Percentiles rank a stretch among this genome's conserved stretches.
phyloP scores from a whole-genome alignment of 2,329 filamentous ascomycete genomes.

The Stagonosporopsis cucurbitacearum region DNA sequence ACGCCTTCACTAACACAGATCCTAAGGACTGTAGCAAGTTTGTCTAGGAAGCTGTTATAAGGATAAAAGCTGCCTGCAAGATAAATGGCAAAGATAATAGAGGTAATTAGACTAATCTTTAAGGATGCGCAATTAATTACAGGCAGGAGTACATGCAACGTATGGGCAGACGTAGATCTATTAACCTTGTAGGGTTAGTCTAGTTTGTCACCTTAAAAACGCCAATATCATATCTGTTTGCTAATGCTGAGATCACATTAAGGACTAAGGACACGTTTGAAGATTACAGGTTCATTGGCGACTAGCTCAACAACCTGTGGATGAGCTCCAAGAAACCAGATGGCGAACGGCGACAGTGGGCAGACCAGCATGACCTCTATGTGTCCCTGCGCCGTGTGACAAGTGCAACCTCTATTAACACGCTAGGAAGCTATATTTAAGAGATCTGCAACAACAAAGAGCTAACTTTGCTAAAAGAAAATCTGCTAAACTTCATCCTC shows the following conservation, averaged over 20 bases:
- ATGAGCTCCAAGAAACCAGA: conserved; percentile 8
- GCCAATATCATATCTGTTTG: conserved; percentile 21
- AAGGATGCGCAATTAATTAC: neutral
- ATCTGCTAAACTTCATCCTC: conserved; percentile 49
- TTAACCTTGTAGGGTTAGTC: neutral
- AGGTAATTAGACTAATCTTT: neutral
- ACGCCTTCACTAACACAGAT: neutral
- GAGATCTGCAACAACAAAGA: neutral
- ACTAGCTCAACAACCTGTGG: conserved; percentile 22
- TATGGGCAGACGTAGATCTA: neutral
- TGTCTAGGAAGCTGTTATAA: neutral
- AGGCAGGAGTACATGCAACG: neutral
- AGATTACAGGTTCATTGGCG: conserved; percentile 14
- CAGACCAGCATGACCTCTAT: conserved; percentile 10
- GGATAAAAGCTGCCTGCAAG: neutral
- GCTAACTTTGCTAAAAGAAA: conserved; percentile 17
- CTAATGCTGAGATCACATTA: conserved; percentile 1
- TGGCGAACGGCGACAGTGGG: conserved; percentile 2
- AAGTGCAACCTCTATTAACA: neutral
- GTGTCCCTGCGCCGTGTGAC: conserved; percentile 10
- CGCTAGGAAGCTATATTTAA: neutral
- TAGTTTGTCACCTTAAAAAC: neutral
- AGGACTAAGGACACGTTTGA: neutral
- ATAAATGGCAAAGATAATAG: neutral
- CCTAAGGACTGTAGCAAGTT: neutral